Evolutionary conservation across 306 rosid species (phyloP), one percentile per base, ranked within the genome.

Genomic region (Boehmeria nivea): DNA sequence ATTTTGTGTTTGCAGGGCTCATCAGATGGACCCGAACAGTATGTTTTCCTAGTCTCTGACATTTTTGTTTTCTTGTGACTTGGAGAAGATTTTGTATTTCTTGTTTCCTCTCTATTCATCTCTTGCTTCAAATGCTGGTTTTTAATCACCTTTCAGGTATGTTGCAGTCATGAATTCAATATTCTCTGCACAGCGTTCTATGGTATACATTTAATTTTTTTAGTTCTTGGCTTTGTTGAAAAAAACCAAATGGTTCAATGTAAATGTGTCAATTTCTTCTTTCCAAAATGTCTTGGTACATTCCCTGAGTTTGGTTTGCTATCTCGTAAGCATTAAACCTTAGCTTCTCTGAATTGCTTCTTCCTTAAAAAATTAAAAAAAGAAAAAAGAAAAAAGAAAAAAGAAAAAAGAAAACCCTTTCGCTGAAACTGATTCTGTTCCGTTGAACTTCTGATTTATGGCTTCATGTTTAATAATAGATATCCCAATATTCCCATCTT

Each of bases 1-100:
- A 87, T 82, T 75, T 73, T 91, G 58, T 91, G 99, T 60, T 76
- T 91, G 72, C 99, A 82, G 57, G 96, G 95, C 60, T 75, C 96
- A 40, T 63, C 93, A 13, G 99, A 91, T 78, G 99, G 99, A 65
- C 95, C 99, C 24, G 96, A 84, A 72, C 96, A 87, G 96, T 91
- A 80, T 34, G 81, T 55, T 57, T 46, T 66, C 53, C 44, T 33
- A 14, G 20, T n/a, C 22, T 10, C 13, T 39, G 22, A 15, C 28
- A n/a, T 47, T 37, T 13, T n/a, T n/a, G n/a, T n/a, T n/a, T n/a
- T n/a, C n/a, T n/a, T 18, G 1, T 48, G 22, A 20, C 38, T 23
- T 11, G 48, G 38, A 55, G 25, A 56, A 12, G 19, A 46, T 66
- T 16, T 37, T 25, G 8, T 64, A 14, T 67, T 59, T 17, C 46